Conservation (phyloP, 2,329 filamentous ascomycete species). For the Coniosporium tulheliwenetii region DNA sequence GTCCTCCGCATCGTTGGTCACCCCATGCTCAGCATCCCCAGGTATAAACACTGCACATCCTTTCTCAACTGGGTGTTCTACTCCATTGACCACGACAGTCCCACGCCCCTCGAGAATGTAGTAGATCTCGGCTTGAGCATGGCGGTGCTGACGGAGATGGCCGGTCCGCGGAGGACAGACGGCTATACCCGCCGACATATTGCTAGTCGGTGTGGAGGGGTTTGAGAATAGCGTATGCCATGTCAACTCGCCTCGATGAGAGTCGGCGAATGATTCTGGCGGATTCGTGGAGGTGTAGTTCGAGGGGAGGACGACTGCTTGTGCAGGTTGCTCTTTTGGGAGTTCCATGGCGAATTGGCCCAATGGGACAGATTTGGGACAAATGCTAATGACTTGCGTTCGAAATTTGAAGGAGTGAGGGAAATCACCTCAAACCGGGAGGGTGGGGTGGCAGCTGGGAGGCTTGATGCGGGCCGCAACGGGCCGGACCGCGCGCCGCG, state of each 20-base stretch:
- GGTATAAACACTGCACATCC: slow-evolving; percentile 26
- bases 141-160: slow-evolving; percentile 21
- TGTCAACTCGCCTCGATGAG: slow-evolving; percentile 10
- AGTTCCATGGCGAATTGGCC: not conserved
- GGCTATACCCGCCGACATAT: slow-evolving; percentile 23
- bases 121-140: slow-evolving; percentile 28
- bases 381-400: no score
- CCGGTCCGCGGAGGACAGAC: slow-evolving; percentile 17
- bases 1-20: slow-evolving; percentile 14
- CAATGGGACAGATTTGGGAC: no score
- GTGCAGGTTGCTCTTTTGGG: no score
- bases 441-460: no score
- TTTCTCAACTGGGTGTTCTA: slow-evolving; percentile 13
- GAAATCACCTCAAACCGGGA: no score
- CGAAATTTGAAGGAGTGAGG: no score
- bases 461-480: no score
- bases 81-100: slow-evolving; percentile 21
- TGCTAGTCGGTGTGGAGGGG: slow-evolving; percentile 16
- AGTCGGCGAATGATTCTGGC: no score
- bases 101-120: slow-evolving; percentile 22
- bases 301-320: no score
- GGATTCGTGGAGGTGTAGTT: no score
- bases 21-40: slow-evolving; percentile 26
- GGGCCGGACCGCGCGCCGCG: no score
- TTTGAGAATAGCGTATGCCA: slow-evolving; percentile 27